Base-by-base conservation (phyloP, 2,329 filamentous ascomycete species). In the Decorospora gaudefroyi region DNA sequence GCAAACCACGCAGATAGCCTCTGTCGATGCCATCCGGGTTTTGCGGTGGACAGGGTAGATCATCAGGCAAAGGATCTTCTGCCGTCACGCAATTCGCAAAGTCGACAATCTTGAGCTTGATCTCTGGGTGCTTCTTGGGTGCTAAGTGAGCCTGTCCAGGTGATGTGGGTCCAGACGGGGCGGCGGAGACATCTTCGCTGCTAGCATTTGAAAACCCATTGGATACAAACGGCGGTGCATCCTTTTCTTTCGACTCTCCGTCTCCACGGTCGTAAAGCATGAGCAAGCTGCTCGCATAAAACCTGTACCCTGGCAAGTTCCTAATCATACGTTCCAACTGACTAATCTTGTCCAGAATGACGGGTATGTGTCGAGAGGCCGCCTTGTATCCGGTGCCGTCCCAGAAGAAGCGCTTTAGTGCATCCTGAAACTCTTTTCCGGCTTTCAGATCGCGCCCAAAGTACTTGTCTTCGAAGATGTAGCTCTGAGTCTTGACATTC, bases 381-480 rank as follows among this genome's bases (percentile, higher is more conserved):
- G 89, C 91, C 21, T 82, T 77, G 64, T 89, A 82, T 53, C 91
- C 89, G 15, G 89, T 80, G 0, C 92, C 93, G 57, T 97, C 90
- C 69, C 90, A 96, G 49, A 99, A 81, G 67, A 97, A 99, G 18
- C 88, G 84, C 38, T 85, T 92, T 4, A 99, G 77, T 0, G 91
- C 91, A 46, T 87, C 83, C 64, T 95, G 88, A 62, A 99, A 97
- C 65, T 97, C 89, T 3, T 80, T 78, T 2, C 93, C 93, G 2
- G 87, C 90, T 69, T 91, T 91, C 22, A 99, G 76, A 57, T 89
- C 84, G 40, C 93, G 86, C 1, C 93, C 93, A 66, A 90, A 96
- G 70, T 99, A 99, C 72, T 99, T 99, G 78, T 99, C 93, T 67
- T 95, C 88, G 65, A 97, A 99, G n/a, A 91, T 78, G 65, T 96